phyloP scores from a whole-genome alignment of 1,284 basidiomycete species.

The Melampsora americana region DNA sequence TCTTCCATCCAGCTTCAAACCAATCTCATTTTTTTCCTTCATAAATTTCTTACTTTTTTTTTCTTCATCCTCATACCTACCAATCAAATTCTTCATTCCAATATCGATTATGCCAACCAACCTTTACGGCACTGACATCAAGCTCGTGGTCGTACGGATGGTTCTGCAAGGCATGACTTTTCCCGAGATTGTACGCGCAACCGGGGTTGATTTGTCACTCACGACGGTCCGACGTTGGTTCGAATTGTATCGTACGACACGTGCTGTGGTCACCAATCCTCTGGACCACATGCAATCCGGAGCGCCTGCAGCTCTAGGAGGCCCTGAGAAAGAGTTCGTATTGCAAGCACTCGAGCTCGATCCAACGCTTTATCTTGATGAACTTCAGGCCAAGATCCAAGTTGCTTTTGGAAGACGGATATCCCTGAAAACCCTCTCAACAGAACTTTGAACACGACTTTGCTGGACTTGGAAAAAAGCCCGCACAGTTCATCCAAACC shows the following conservation, averaged over 20 bases:
- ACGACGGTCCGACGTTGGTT: too few species aligned
- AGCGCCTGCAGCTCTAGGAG: background rate
- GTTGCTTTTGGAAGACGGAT: background rate
- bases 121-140: too few species aligned
- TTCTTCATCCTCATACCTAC: too few species aligned
- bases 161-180: too few species aligned
- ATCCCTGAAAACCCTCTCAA: background rate
- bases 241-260: background rate
- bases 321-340: background rate
- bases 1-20: too few species aligned
- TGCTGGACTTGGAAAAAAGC: background rate
- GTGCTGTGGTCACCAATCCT: constrained; percentile 1
- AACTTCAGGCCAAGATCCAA: background rate
- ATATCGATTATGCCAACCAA: too few species aligned
- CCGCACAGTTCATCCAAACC: background rate
- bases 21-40: too few species aligned
- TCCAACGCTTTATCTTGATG: background rate
- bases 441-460: background rate
- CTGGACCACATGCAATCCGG: background rate
- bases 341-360: background rate
- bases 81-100: too few species aligned
- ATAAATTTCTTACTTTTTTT: too few species aligned
- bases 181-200: too few species aligned
- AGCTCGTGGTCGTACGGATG: too few species aligned
- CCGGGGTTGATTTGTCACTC: too few species aligned